A percentile compares a stretch with the other conserved stretches of the same genome.
Evolutionary conservation across 2,329 filamentous ascomycete species (phyloP).

Genomic region (Beauveria scarabaeidicola): DNA sequence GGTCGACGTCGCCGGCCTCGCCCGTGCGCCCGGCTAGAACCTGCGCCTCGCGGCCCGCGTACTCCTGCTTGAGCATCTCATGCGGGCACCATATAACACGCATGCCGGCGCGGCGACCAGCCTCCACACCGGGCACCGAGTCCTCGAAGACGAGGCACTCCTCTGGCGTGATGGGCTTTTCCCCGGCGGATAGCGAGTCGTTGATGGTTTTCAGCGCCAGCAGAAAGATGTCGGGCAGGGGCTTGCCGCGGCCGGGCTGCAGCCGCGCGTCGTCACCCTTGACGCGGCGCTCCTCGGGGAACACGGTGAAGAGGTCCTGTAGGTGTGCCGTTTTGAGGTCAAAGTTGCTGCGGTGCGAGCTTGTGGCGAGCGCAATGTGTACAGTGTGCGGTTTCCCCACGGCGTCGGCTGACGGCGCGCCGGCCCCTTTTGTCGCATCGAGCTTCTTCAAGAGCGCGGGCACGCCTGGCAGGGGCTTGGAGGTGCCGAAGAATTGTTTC

Average conservation of each 20-base stretch:
- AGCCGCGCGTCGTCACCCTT: constrained; percentile 81
- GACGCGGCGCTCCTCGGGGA: constrained; percentile 62
- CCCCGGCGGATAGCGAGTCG: constrained; percentile 53
- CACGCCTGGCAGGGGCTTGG: constrained; percentile 74
- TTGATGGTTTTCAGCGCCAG: constrained; percentile 83
- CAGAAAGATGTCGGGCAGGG: constrained; percentile 88
- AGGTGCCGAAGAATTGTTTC: constrained; percentile 59
- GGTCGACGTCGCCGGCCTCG: constrained; percentile 48
- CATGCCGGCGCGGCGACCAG: constrained; percentile 87
- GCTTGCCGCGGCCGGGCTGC: constrained; percentile 74
- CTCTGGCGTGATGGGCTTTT: constrained; percentile 61
- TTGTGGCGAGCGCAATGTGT: constrained; percentile 81
- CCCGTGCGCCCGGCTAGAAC: constrained; percentile 78
- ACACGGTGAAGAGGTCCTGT: constrained; percentile 51
- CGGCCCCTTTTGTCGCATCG: constrained; percentile 28
- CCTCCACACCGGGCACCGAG: constrained; percentile 84
- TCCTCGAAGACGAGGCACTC: constrained; percentile 98
- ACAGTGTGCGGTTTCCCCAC: constrained; percentile 33
- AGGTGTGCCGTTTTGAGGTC: constrained; percentile 64
- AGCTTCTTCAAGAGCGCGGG: constrained; percentile 56
- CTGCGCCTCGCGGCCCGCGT: constrained; percentile 64
- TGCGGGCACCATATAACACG: constrained; percentile 90
- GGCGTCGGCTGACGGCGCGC: background rate
- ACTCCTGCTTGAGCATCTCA: constrained; percentile 66
- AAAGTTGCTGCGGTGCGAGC: constrained; percentile 64